Conservation (phyloP, 108 stramenopile genomes). For the Cyclotella sp. region DNA sequence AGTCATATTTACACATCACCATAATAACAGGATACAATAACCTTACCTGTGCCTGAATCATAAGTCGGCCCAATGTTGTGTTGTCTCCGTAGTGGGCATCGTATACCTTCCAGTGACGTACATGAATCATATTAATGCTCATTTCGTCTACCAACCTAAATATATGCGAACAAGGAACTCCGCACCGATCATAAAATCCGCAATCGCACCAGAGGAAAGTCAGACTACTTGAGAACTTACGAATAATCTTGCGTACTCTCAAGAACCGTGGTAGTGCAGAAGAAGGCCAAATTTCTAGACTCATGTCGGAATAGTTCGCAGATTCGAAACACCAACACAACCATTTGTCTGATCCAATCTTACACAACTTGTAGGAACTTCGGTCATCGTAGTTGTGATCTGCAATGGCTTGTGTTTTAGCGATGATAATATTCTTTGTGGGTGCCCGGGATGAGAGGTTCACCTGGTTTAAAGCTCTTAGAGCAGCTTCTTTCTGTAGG, state of each 20-base stretch:
- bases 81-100: neutral
- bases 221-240: neutral
- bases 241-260: neutral
- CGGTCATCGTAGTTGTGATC: neutral
- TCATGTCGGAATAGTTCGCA: too few species aligned
- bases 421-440: neutral
- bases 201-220: neutral
- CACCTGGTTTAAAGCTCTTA: neutral
- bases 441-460: neutral
- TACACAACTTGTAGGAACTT: neutral
- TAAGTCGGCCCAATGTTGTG: neutral
- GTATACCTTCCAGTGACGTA: slow-evolving; percentile 2
- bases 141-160: neutral
- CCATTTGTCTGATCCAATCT: neutral
- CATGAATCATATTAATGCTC: neutral
- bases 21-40: too few species aligned
- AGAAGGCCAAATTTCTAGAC: neutral
- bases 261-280: neutral
- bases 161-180: neutral
- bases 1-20: too few species aligned
- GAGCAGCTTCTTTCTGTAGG: neutral
- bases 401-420: neutral
- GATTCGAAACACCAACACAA: neutral
- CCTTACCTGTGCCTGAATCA: neutral
- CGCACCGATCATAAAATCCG: neutral